Conservation (phyloP, 1,284 basidiomycete species). For the Ustilago shanxiensis region DNA sequence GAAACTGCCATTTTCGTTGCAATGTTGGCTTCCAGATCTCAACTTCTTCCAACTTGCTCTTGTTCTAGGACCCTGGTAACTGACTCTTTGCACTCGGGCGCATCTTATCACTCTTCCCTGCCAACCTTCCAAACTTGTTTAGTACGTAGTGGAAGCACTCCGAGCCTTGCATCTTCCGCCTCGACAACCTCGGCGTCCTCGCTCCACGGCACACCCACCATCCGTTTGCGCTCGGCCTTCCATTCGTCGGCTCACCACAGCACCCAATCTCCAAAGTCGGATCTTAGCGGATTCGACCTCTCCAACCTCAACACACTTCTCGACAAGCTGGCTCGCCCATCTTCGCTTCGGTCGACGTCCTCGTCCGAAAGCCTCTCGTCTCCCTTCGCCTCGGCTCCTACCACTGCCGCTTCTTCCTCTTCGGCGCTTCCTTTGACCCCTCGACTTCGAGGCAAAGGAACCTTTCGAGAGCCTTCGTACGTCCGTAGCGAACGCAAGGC, state of each 20-base stretch:
- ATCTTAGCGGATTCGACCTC: slow-evolving; percentile 29
- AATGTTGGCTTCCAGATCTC: slow-evolving; percentile 3
- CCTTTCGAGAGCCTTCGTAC: slow-evolving; percentile 37
- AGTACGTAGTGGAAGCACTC: slow-evolving; percentile 35
- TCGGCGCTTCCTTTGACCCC: slow-evolving; percentile 39
- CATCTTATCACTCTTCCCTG: not conserved
- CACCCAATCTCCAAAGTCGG: slow-evolving; percentile 16
- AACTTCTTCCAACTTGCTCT: slow-evolving; percentile 22
- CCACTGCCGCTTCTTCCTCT: slow-evolving; percentile 22
- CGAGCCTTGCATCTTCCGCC: slow-evolving; percentile 25
- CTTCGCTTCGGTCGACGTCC: slow-evolving; percentile 22
- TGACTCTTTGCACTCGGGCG: slow-evolving; percentile 19
- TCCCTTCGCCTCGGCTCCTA: slow-evolving; percentile 12
- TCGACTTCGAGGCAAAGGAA: slow-evolving; percentile 44
- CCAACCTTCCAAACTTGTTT: not conserved
- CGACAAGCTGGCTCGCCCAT: slow-evolving; percentile 38
- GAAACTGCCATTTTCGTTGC: not conserved
- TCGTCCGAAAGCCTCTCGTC: slow-evolving; percentile 13
- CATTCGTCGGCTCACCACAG: slow-evolving; percentile 15
- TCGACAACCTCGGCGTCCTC: slow-evolving; percentile 17
- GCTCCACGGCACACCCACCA: slow-evolving; percentile 18
- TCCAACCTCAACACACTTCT: slow-evolving; percentile 50
- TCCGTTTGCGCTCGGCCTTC: slow-evolving; percentile 20
- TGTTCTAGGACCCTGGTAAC: slow-evolving; percentile 25
- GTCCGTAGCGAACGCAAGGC: slow-evolving; percentile 44